A percentile compares a stretch with the other conserved stretches of the same genome.
phyloP scores from a whole-genome alignment of 805 yeast genomes.

The Kodamaea restingae region DNA sequence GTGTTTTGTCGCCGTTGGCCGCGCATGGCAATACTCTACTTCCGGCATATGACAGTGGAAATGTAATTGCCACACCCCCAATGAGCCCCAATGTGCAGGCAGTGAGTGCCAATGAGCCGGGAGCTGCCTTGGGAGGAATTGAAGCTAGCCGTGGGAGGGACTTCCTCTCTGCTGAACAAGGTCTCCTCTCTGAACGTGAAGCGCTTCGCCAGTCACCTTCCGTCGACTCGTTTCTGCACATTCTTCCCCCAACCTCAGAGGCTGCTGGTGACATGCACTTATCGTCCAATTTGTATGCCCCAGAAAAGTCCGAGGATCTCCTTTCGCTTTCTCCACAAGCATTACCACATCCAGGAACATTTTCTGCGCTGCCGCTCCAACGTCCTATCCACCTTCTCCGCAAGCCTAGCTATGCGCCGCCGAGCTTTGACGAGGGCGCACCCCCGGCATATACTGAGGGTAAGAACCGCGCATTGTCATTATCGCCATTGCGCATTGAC shows the following conservation, averaged over 20 bases:
- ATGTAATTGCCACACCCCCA: slow-evolving; percentile 38
- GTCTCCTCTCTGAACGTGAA: no score
- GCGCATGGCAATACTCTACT: slow-evolving; percentile 75
- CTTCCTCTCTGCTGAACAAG: slow-evolving; percentile 11
- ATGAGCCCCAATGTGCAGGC: slow-evolving; percentile 53
- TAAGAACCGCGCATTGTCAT: slow-evolving; percentile 12
- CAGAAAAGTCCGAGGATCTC: slow-evolving; percentile 37
- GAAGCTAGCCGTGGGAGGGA: slow-evolving; percentile 13
- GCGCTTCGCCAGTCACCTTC: slow-evolving; percentile 13
- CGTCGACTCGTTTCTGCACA: slow-evolving; percentile 22
- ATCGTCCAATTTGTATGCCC: slow-evolving; percentile 51
- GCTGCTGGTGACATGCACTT: slow-evolving; percentile 38
- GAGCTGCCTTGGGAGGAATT: not conserved
- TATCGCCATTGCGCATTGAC: slow-evolving; percentile 24
- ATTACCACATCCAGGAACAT: slow-evolving; percentile 41
- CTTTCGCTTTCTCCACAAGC: slow-evolving; percentile 63
- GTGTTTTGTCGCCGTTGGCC: slow-evolving; percentile 69
- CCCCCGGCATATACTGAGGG: slow-evolving; percentile 31
- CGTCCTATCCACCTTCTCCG: slow-evolving; percentile 55
- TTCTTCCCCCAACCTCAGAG: slow-evolving; percentile 15
- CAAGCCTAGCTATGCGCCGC: slow-evolving; percentile 58
- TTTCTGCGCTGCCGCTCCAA: slow-evolving; percentile 35
- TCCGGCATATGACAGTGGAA: slow-evolving; percentile 60
- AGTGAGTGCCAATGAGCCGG: slow-evolving; percentile 1
- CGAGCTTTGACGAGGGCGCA: slow-evolving; percentile 46